These are phyloP conservation scores for Fusarium gaditjirri DNA, from an alignment of 2,329 filamentous ascomycete species.

Conservation along the genomic window DNA sequence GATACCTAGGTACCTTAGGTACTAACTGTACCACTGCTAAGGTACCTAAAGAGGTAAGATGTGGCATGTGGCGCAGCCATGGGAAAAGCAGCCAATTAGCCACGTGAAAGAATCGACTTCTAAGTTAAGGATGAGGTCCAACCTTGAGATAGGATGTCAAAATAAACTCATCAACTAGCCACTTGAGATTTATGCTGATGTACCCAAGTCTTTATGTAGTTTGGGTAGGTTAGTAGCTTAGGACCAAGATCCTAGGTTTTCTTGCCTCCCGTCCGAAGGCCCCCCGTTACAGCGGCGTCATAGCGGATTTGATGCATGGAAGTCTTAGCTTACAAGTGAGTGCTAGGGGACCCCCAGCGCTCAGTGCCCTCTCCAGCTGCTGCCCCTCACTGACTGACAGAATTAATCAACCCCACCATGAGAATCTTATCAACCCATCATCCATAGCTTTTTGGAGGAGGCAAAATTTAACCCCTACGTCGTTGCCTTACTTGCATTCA, in stretches of 20 bases:
- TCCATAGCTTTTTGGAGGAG: conserved; percentile 13
- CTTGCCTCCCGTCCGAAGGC: not conserved
- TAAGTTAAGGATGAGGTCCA: not conserved
- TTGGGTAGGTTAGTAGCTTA: not conserved
- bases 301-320: not conserved
- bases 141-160: not conserved
- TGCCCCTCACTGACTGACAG: conserved; percentile 26
- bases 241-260: not conserved
- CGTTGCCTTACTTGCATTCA: not conserved
- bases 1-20: not conserved
- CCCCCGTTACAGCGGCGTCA: conserved; percentile 16
- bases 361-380: not conserved
- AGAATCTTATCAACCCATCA: conserved; percentile 12
- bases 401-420: conserved; percentile 32
- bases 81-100: not conserved
- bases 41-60: not conserved
- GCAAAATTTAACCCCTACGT: conserved; percentile 13
- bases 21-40: not conserved
- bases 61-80: conserved; percentile 13
- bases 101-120: not conserved
- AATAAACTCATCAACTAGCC: not conserved
- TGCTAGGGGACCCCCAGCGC: conserved; percentile 16
- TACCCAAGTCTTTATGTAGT: not conserved
- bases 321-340: not conserved
- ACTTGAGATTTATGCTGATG: not conserved